Evolutionary conservation across 1,284 basidiomycete species (phyloP), one percentile per base, ranked within the genome.

Genomic region (Cryptococcus sp.): DNA sequence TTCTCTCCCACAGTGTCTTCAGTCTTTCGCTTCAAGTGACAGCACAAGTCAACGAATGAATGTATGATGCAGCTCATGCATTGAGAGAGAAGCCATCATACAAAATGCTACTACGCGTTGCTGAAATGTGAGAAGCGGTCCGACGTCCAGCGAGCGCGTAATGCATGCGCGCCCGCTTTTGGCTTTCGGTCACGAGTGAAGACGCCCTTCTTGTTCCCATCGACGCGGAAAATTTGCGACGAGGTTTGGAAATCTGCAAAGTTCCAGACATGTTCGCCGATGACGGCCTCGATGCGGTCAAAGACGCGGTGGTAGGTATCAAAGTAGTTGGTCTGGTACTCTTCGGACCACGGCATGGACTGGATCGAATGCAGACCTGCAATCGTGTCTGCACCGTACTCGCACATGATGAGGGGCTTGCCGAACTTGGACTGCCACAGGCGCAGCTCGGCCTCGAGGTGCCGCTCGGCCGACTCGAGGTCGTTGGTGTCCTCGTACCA

Each of bases 211-310:
- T 54, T 65, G 55, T 69, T 69, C 39, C 67, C 67, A 50, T 69
- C 67, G 7, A 69, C 67, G 25, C 67, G 46, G 53, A 69, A 54
- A 27, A 69, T 60, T 5, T 63, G 65, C 10, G 55, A 43, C 6
- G 53, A 53, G 8, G 67, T 69, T 4, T 35, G 22, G 49, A 69
- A 69, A 47, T 69, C 67, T 3, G 67, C 67, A 62, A 69, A 69
- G 56, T 65, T 65, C 67, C 67, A 69, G 15, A 66, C 63, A 30
- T 69, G 67, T 50, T 69, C 67, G 4, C 67, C 67, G 15, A 57
- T 41, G 13, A 69, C 40, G 15, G 65, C 61, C 13, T 67, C 63
- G 27, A 69, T 54, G 49, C 47, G 16, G 51, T 69, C 67, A 57
- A 69, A 67, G 16, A 65, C 65, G 38, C 63, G 40, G 45, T 69